Percentiles rank a stretch among this genome's conserved stretches.
Conservation (phyloP, 352 stramenopile species). For the Globisporangium apiculatum region DNA sequence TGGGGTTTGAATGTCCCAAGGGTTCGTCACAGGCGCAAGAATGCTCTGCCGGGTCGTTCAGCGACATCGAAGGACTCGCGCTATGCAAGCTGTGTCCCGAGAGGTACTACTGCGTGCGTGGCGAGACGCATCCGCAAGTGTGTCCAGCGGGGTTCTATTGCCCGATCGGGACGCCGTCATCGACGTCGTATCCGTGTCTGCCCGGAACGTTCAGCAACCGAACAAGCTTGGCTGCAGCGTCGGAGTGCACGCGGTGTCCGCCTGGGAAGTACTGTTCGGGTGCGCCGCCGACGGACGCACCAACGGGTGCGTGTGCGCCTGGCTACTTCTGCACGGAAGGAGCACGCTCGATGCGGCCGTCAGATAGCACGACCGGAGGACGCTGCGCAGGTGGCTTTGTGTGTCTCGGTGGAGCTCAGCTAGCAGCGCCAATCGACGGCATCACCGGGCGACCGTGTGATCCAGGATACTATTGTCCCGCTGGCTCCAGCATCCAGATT, state of each 20-base stretch:
- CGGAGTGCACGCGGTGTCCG: constrained; percentile 49
- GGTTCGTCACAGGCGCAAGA: constrained; percentile 35
- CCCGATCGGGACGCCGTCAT: constrained; percentile 32
- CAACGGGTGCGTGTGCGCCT: constrained; percentile 51
- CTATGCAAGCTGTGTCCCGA: constrained; percentile 70
- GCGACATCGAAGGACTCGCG: constrained; percentile 39
- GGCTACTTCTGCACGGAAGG: constrained; percentile 64
- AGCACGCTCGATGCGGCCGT: constrained; percentile 27
- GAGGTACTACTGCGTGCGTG: constrained; percentile 58
- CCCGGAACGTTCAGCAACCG: constrained; percentile 56
- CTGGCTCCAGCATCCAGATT: constrained; percentile 38
- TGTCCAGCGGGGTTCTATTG: constrained; percentile 83
- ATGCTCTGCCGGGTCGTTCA: constrained; percentile 68
- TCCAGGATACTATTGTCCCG: constrained; percentile 60
- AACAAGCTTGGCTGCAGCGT: constrained; percentile 22
- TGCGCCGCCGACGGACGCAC: constrained; percentile 31
- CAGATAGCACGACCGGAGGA: constrained; percentile 36
- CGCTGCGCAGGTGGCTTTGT: constrained; percentile 47
- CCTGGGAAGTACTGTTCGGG: constrained; percentile 80
- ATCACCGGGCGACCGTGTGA: constrained; percentile 47
- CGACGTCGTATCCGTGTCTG: constrained; percentile 46
- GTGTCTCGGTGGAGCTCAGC: constrained; percentile 53
- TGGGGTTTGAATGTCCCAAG: constrained; percentile 69
- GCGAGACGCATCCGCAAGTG: constrained; percentile 24
- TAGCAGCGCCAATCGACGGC: constrained; percentile 42